Percentiles rank a stretch among this genome's conserved stretches.
Conservation (phyloP, 805 yeast species). For the Cyberlindnera euphorbiae region DNA sequence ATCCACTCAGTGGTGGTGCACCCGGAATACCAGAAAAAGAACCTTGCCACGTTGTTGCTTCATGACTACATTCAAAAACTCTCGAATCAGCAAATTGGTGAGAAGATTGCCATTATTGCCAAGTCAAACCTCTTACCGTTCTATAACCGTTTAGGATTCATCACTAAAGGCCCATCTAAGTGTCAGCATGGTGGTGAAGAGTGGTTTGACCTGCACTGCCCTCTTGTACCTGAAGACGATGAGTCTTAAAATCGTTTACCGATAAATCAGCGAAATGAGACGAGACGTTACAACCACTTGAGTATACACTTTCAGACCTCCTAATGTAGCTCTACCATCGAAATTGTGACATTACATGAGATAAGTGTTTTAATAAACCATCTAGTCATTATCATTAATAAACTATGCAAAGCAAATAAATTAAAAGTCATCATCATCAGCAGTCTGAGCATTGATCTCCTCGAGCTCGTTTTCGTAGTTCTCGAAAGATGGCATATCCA, state of each 20-base stretch:
- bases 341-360: no score
- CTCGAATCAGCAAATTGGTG: slow-evolving; percentile 82
- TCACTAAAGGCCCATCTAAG: slow-evolving; percentile 58
- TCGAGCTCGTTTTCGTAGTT: slow-evolving; percentile 11
- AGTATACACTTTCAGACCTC: no score
- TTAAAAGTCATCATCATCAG: slow-evolving; percentile 1
- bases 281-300: no score
- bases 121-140: slow-evolving; percentile 67
- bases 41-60: slow-evolving; percentile 75
- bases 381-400: background rate
- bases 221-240: slow-evolving; percentile 40
- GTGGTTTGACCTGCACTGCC: slow-evolving; percentile 55
- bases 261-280: background rate
- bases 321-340: no score
- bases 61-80: slow-evolving; percentile 90
- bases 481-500: slow-evolving; percentile 57
- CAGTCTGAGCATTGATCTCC: slow-evolving; percentile 2
- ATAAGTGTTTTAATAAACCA: no score
- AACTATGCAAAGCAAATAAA: no score
- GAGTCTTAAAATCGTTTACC: slow-evolving; percentile 26
- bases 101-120: slow-evolving; percentile 67
- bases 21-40: slow-evolving; percentile 74
- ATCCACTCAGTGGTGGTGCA: slow-evolving; percentile 78
- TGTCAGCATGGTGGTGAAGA: slow-evolving; percentile 52
- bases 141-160: slow-evolving; percentile 79